Percentiles rank a stretch among this genome's conserved stretches.
Evolutionary conservation across 2,329 filamentous ascomycete species (phyloP).

Genomic region (Emmonsia crescens): DNA sequence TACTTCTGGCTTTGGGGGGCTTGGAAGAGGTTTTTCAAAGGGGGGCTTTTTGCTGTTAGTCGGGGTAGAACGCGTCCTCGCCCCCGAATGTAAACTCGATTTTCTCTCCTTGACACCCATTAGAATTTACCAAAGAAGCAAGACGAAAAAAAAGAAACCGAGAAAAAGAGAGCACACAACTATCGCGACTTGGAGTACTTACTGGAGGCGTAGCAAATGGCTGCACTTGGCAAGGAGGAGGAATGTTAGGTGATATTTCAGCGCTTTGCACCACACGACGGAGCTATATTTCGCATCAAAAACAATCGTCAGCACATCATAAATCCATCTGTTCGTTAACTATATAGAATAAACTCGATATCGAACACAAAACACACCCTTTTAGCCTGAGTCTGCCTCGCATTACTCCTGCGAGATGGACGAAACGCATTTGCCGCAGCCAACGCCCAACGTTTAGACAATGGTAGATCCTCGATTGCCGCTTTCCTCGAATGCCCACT

Average conservation of each 20-base stretch:
- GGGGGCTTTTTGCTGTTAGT: constrained; percentile 5
- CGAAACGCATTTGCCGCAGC: constrained; percentile 11
- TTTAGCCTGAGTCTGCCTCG: not conserved
- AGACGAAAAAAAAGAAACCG: not conserved
- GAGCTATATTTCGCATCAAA: not conserved
- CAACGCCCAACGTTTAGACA: constrained; percentile 9
- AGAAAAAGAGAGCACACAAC: not conserved
- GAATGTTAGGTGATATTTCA: not conserved
- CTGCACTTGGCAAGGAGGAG: not conserved
- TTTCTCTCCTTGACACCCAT: not conserved
- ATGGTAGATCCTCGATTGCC: not conserved
- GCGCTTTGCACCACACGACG: not conserved
- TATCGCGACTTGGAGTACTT: not conserved
- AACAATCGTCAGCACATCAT: not conserved
- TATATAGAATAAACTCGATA: no score
- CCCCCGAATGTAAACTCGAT: not conserved
- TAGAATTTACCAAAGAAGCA: not conserved
- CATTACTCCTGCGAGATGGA: constrained; percentile 1
- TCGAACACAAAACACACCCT: not conserved
- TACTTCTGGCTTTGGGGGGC: constrained; percentile 3
- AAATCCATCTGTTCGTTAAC: not conserved
- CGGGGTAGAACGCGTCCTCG: not conserved
- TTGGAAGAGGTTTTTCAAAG: constrained; percentile 13
- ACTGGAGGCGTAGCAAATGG: not conserved
- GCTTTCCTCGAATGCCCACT: not conserved